phyloP scores from a whole-genome alignment of 1,284 basidiomycete genomes.

The Hemileia vastatrix region DNA sequence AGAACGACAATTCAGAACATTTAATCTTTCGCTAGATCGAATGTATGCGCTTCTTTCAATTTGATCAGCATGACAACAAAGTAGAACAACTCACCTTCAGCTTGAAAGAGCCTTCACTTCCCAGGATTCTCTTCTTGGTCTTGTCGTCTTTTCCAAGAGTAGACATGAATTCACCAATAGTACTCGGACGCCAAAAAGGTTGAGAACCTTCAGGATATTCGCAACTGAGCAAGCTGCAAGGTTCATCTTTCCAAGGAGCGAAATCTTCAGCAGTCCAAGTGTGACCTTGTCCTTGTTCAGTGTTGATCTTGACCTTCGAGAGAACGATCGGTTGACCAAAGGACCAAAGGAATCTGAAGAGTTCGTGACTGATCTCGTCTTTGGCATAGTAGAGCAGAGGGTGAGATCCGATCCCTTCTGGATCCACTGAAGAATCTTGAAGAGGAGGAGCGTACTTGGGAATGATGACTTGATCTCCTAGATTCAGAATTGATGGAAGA shows the following conservation, averaged over 20 bases:
- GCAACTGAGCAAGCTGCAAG: conserved; percentile 52
- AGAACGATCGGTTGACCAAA: conserved; percentile 67
- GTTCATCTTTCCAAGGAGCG: conserved; percentile 58
- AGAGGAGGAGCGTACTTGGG: too few relatives aligned
- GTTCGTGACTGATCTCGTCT: conserved; percentile 53
- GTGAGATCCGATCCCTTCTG: not conserved
- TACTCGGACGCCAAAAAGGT: conserved; percentile 45
- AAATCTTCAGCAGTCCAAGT: conserved; percentile 80
- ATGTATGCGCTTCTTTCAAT: not conserved
- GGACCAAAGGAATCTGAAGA: conserved; percentile 62
- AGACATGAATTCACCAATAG: conserved; percentile 68
- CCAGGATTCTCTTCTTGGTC: conserved; percentile 49
- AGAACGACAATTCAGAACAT: not conserved
- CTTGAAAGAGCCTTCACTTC: too few relatives aligned
- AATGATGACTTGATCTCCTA: too few relatives aligned
- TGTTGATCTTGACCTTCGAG: conserved; percentile 55
- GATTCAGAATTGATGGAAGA: too few relatives aligned
- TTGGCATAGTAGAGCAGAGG: conserved; percentile 48
- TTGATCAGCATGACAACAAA: conserved; percentile 4
- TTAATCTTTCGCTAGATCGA: too few relatives aligned
- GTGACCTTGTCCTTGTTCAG: too few relatives aligned
- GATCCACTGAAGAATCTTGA: conserved; percentile 13
- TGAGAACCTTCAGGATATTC: conserved; percentile 22
- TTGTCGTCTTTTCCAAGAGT: conserved; percentile 61
- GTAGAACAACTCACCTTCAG: conserved; percentile 58